These are phyloP conservation scores for Psophocarpus tetragonolobus DNA, from an alignment of 306 rosid species.

Conservation along the genomic window DNA sequence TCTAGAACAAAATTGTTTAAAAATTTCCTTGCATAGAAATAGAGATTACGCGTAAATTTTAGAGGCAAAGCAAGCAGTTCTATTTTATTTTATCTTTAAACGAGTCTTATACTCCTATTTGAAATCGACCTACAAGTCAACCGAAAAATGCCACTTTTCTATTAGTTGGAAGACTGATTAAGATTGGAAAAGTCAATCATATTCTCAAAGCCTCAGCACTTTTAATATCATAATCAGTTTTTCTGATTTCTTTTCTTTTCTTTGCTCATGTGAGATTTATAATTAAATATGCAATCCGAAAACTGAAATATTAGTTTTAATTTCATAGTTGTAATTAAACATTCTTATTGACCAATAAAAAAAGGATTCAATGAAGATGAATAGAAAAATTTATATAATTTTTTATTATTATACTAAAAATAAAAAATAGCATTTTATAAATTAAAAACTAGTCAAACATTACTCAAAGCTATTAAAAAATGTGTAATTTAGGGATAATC, in stretches of 20 bases:
- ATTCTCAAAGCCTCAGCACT: neutral
- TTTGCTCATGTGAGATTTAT: neutral
- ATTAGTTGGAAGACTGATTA: conserved; percentile 10
- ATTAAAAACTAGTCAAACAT: neutral
- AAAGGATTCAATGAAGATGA: too few species aligned
- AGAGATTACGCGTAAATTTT: neutral
- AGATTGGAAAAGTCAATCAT: neutral
- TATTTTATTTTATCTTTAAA: too few species aligned
- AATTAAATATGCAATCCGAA: too few species aligned
- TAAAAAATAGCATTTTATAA: too few species aligned
- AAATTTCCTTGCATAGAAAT: neutral
- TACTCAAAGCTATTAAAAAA: too few species aligned
- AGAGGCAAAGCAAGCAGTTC: neutral
- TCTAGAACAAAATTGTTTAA: neutral
- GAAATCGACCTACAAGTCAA: conserved; percentile 12
- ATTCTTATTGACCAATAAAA: too few species aligned
- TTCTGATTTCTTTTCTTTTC: neutral
- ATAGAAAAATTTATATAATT: too few species aligned
- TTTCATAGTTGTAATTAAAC: too few species aligned
- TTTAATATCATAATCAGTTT: neutral
- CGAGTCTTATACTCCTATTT: too few species aligned
- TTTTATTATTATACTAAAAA: too few species aligned
- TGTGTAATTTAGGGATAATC: neutral
- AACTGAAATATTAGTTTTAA: too few species aligned
- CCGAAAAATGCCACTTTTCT: neutral